Evolutionary conservation across 2,329 filamentous ascomycete genomes (phyloP).

Genomic region (Clonostachys chloroleuca): DNA sequence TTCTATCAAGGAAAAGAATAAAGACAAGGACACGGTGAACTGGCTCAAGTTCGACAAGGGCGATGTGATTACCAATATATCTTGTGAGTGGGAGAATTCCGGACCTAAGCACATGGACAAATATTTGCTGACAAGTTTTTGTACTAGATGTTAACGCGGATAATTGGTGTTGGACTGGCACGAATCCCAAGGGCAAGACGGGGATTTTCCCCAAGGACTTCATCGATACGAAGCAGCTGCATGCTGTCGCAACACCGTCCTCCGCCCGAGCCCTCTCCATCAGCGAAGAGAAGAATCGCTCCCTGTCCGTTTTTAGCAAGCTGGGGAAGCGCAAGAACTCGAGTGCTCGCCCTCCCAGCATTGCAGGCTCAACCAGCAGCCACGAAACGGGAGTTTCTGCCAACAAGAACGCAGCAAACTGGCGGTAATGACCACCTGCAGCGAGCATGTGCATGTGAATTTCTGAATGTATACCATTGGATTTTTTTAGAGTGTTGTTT

Average conservation of each 20-base stretch:
- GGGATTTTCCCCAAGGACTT: constrained; percentile 49
- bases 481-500: too few relatives aligned
- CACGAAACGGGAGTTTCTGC: constrained; percentile 8
- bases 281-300: constrained; percentile 26
- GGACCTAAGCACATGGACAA: too few relatives aligned
- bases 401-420: too few relatives aligned
- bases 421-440: too few relatives aligned
- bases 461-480: too few relatives aligned
- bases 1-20: constrained; percentile 35
- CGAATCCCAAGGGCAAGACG: constrained; percentile 44
- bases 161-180: constrained; percentile 54
- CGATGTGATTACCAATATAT: constrained; percentile 62
- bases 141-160: constrained; percentile 35
- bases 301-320: constrained; percentile 19
- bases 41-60: constrained; percentile 63
- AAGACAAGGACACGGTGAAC: constrained; percentile 22
- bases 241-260: constrained; percentile 20
- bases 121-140: constrained; percentile 3
- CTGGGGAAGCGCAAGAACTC: constrained; percentile 23
- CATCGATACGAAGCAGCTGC: constrained; percentile 39
- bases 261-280: constrained; percentile 20
- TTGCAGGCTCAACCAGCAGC: constrained; percentile 24
- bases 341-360: constrained; percentile 19
- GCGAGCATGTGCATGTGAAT: too few relatives aligned
- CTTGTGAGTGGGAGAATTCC: constrained; percentile 31